Evolutionary conservation across 148 eudicot species (phyloP).

Genomic region (Spergularia marina): DNA sequence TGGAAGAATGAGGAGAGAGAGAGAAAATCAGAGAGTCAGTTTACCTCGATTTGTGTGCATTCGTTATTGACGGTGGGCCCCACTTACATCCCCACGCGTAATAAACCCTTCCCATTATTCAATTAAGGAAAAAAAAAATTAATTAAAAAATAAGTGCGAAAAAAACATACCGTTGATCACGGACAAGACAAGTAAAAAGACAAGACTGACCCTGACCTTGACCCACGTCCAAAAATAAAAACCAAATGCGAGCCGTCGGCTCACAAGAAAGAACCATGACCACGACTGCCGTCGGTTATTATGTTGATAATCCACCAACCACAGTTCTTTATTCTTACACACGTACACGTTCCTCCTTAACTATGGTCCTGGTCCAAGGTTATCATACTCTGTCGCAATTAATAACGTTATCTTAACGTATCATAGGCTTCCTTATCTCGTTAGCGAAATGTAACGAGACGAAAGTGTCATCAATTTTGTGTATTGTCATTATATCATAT

Average conservation of each 20-base stretch:
- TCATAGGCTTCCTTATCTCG: too few relatives aligned
- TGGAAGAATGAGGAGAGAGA: too few relatives aligned
- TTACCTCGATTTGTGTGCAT: too few relatives aligned
- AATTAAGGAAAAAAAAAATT: too few relatives aligned
- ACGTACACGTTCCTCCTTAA: neutral
- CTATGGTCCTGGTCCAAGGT: neutral
- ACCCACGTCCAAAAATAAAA: constrained; percentile 13
- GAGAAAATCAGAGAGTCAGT: too few relatives aligned
- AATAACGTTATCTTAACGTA: too few relatives aligned
- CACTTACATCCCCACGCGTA: too few relatives aligned
- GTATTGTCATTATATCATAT: too few relatives aligned
- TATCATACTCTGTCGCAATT: too few relatives aligned
- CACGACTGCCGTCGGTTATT: constrained; percentile 6
- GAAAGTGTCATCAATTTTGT: neutral
- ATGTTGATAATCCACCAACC: constrained; percentile 6
- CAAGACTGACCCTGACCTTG: constrained; percentile 17
- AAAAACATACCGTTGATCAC: constrained; percentile 19
- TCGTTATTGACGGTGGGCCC: too few relatives aligned
- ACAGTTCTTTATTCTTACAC: neutral
- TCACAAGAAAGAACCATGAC: neutral
- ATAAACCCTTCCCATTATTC: too few relatives aligned
- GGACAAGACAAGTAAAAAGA: constrained; percentile 6
- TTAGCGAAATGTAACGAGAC: neutral
- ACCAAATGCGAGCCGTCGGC: constrained; percentile 9
- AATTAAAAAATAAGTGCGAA: neutral